Base-by-base conservation (phyloP, 148 eudicot genomes). In the Pharnaceum exiguum region DNA sequence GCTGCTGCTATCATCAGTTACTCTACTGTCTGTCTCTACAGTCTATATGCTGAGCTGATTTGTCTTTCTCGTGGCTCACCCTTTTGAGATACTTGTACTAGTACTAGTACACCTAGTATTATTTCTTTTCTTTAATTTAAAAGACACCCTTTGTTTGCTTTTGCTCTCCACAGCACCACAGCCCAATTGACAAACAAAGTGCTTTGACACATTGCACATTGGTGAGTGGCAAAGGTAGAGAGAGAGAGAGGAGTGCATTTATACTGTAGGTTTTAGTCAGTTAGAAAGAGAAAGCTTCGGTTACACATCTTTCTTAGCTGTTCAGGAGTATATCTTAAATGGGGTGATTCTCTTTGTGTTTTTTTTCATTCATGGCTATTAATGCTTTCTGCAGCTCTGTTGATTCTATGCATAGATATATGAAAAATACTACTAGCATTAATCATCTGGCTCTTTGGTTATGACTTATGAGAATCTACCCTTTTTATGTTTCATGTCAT, bases 61-160 rank as follows among this genome's bases (percentile, higher is more conserved):
- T 53, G 39, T 46, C 63, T 65, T 27, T 47, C 37, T 46, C 49
- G 47, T 51, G 30, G 46, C 59, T 63, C 55, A 6, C 43, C 24
- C 46, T 61, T 43, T 62, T 50, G 46, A 54, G 49, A 31, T 53
- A 58, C 56, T 51, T 46, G n/a, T n/a, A n/a, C n/a, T n/a, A n/a
- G 10, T n/a, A n/a, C n/a, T 17, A 12, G 2, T 35, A 10, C 10
- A 49, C n/a, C n/a, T n/a, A n/a, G n/a, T n/a, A 36, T 47, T 32
- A 1, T 46, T 40, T 53, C 31, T 53, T 35, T 28, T 66, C 27
- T 35, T 57, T 27, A 38, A 64, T 39, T 55, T 22, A 59, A 70
- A 74, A 65, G 64, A 66, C 13, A 63, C 51, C 35, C 69, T 65
- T 65, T 75, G 75, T 77, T 69, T 51, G 67, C 75, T 72, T 72